Evolutionary conservation across 2,329 filamentous ascomycete species (phyloP), one percentile per base, ranked within the genome.

Genomic region (Emmonsia crescens): DNA sequence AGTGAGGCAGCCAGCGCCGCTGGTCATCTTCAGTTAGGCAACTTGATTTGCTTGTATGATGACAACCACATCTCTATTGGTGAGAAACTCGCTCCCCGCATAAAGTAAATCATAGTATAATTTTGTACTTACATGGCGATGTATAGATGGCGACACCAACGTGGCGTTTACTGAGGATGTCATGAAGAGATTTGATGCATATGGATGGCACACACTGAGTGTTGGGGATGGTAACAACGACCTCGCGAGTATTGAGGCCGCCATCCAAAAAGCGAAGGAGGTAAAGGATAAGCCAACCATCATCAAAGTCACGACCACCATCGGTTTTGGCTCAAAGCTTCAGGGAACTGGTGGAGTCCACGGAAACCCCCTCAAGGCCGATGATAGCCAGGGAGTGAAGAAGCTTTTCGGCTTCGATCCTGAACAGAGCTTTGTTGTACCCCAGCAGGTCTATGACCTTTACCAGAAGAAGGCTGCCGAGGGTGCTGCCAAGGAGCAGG

Each of bases 131-230:
- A 65, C 59, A 66, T 65, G 10, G 36, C 40, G 19, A 52, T 57
- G 42, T 46, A 51, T 66, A 85, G 94, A 99, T 74, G 94, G 94
- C 78, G 89, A 96, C 83, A 97, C 89, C 80, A 94, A 94, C 81
- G 87, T 85, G 74, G 88, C 94, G 68, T 97, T 99, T 83, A 99
- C 94, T 64, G 94, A 99, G 82, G 92, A 99, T 71, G 93, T 97
- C 64, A 77, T 83, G 72, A 94, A 95, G 85, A 87, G 93, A 74
- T 97, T 97, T 77, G 91, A 97, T 82, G 77, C 94, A 64, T 99
- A 96, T 78, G 94, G 92, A 81, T 99, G 94, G 94, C 91, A 99
- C 79, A 86, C 87, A 64, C 80, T 89, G 74, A 83, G 83, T 76
- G 92, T 99, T 75, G 81, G 87, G 71, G 86, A 97, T 72, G 94